Evolutionary conservation across 805 yeast genomes (phyloP).

Genomic region (Scheffersomyces ergatensis): DNA sequence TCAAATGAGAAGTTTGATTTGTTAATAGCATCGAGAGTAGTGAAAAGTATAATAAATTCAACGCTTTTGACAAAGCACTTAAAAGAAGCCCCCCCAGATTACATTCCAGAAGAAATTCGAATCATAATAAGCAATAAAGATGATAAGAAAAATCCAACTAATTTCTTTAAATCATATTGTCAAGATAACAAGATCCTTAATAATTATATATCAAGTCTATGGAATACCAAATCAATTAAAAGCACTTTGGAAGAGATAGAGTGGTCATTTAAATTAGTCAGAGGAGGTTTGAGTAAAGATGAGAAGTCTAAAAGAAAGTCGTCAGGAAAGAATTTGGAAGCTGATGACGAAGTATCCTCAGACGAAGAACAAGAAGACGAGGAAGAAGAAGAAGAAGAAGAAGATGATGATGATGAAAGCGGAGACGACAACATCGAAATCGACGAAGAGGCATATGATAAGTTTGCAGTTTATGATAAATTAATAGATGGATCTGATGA

Average conservation of each 20-base stretch:
- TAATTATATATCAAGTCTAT: constrained; percentile 45
- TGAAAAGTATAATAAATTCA: constrained; percentile 23
- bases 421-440: constrained; percentile 13
- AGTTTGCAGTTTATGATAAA: constrained; percentile 34
- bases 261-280: constrained; percentile 45
- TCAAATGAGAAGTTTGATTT: constrained; percentile 14
- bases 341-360: constrained; percentile 12
- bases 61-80: constrained; percentile 28
- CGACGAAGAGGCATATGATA: constrained; percentile 25
- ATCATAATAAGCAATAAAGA: constrained; percentile 24
- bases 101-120: constrained; percentile 27
- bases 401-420: constrained; percentile 18
- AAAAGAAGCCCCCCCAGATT: constrained; percentile 31
- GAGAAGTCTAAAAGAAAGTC: constrained; percentile 26
- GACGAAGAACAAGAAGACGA: constrained; percentile 11
- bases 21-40: constrained; percentile 30
- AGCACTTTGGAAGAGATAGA: constrained; percentile 34
- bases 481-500: constrained; percentile 45
- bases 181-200: constrained; percentile 40
- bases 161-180: constrained; percentile 41
- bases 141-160: constrained; percentile 41
- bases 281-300: constrained; percentile 42
- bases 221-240: constrained; percentile 43
- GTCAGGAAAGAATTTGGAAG: constrained; percentile 11
- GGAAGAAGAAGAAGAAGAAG: constrained; percentile 19